A percentile compares a stretch with the other conserved stretches of the same genome.
Evolutionary conservation across 176 grass and related monocot genomes (phyloP).

Genomic region (Eleusine indica): DNA sequence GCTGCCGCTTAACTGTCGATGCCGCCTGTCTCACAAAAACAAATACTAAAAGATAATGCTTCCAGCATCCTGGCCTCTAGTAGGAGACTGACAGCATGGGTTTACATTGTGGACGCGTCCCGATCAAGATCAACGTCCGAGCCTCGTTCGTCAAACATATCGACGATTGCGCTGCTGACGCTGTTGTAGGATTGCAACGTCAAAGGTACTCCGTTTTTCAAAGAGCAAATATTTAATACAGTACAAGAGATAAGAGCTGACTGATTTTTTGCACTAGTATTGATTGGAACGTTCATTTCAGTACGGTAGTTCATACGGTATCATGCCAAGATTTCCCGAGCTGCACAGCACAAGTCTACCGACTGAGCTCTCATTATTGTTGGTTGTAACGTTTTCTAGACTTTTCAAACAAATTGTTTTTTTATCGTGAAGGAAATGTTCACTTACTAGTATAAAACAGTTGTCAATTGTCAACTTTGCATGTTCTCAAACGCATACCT

Average conservation of each 20-base stretch:
- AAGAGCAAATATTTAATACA: neutral
- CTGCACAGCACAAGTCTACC: too few species aligned
- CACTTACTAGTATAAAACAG: too few species aligned
- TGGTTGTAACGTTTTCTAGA: too few species aligned
- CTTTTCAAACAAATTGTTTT: too few species aligned
- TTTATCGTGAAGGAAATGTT: too few species aligned
- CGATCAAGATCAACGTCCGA: neutral
- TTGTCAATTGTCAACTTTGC: too few species aligned
- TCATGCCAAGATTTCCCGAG: too few species aligned
- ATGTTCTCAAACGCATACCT: too few species aligned
- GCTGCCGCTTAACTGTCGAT: constrained; percentile 12
- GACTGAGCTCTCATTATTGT: too few species aligned
- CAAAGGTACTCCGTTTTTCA: neutral
- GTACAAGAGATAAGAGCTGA: neutral
- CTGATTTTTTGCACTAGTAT: neutral
- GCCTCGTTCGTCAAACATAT: neutral
- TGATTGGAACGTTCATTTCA: neutral
- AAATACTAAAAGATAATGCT: neutral
- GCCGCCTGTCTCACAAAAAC: neutral
- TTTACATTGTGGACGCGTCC: neutral
- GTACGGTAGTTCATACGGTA: too few species aligned
- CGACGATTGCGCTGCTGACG: neutral
- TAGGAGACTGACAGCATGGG: neutral
- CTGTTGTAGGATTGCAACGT: neutral
- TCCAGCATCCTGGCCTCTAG: neutral